Conservation (phyloP, 2,329 filamentous ascomycete species). For the Botrytis fragariae region DNA sequence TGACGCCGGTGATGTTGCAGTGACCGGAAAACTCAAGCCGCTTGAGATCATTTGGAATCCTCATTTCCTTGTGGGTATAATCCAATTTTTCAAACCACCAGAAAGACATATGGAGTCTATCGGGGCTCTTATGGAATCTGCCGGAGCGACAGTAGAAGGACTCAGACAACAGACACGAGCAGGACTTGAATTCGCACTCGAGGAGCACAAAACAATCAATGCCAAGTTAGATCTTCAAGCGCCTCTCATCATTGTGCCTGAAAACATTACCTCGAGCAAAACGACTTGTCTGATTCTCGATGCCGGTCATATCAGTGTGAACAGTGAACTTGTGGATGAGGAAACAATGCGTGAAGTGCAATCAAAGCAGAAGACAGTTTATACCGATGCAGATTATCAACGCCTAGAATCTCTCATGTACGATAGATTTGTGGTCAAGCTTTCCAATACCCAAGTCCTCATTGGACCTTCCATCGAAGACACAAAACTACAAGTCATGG, state of each 20-base stretch:
- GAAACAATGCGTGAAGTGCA: slow-evolving; percentile 87
- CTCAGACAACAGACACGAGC: slow-evolving; percentile 93
- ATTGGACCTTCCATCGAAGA: slow-evolving; percentile 92
- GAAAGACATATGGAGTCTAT: slow-evolving; percentile 99
- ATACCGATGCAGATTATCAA: slow-evolving; percentile 85
- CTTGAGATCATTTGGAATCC: slow-evolving; percentile 98
- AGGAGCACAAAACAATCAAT: slow-evolving; percentile 98
- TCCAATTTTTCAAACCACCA: slow-evolving; percentile 93
- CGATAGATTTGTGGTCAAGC: slow-evolving; percentile 89
- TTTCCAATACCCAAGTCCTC: slow-evolving; percentile 91
- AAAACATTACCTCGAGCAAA: slow-evolving; percentile 78
- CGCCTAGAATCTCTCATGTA: slow-evolving; percentile 93
- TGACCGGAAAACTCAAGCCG: slow-evolving; percentile 89
- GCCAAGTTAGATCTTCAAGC: slow-evolving; percentile 94
- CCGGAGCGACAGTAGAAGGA: slow-evolving; percentile 92
- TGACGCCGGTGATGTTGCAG: slow-evolving; percentile 82
- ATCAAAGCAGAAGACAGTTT: slow-evolving; percentile 81
- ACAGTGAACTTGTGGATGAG: slow-evolving; percentile 89
- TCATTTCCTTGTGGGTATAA: slow-evolving; percentile 83
- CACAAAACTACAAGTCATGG: slow-evolving; percentile 76
- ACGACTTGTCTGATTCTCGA: slow-evolving; percentile 92
- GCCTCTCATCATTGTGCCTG: slow-evolving; percentile 91
- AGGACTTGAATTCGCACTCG: slow-evolving; percentile 90
- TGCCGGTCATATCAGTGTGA: slow-evolving; percentile 91
- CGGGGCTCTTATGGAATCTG: slow-evolving; percentile 89